phyloP scores from a whole-genome alignment of 805 yeast species.

The Ogataea allantospora region DNA sequence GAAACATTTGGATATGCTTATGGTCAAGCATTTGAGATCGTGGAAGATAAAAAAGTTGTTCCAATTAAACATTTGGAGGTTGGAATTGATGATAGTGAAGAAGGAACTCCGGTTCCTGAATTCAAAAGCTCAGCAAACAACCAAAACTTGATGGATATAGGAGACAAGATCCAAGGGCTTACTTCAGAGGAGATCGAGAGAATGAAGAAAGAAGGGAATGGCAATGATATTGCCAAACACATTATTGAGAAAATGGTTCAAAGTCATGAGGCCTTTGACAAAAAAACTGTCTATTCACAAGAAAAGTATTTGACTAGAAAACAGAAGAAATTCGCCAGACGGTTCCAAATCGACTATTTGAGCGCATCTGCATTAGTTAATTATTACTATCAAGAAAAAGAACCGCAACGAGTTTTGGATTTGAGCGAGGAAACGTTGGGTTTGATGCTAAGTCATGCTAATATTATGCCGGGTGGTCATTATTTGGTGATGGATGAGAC shows the following conservation, averaged over 20 bases:
- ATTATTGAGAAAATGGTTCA: constrained; percentile 80
- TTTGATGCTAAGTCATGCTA: constrained; percentile 70
- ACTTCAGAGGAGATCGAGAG: constrained; percentile 79
- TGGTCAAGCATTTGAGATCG: constrained; percentile 88
- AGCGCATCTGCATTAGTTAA: constrained; percentile 70
- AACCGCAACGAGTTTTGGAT: constrained; percentile 67
- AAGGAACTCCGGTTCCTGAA: constrained; percentile 25
- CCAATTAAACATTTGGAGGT: constrained; percentile 44
- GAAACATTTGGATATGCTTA: constrained; percentile 76
- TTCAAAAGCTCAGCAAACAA: constrained; percentile 54
- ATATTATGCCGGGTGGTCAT: constrained; percentile 85
- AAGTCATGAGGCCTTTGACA: constrained; percentile 82
- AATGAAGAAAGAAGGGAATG: constrained; percentile 69
- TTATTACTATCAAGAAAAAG: constrained; percentile 69
- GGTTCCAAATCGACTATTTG: constrained; percentile 78
- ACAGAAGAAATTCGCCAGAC: constrained; percentile 83
- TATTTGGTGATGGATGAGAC: constrained; percentile 90
- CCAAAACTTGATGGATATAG: constrained; percentile 63
- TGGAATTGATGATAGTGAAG: constrained; percentile 28
- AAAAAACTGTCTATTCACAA: constrained; percentile 86
- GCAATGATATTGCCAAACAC: constrained; percentile 62
- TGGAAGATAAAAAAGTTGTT: constrained; percentile 50
- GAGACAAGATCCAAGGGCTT: constrained; percentile 70
- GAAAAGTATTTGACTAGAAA: constrained; percentile 90
- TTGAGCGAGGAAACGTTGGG: constrained; percentile 85